A percentile compares a stretch with the other conserved stretches of the same genome.
Conservation (phyloP, 495 filamentous ascomycete genomes). For the Pseudomonodictys pantanalensis region DNA sequence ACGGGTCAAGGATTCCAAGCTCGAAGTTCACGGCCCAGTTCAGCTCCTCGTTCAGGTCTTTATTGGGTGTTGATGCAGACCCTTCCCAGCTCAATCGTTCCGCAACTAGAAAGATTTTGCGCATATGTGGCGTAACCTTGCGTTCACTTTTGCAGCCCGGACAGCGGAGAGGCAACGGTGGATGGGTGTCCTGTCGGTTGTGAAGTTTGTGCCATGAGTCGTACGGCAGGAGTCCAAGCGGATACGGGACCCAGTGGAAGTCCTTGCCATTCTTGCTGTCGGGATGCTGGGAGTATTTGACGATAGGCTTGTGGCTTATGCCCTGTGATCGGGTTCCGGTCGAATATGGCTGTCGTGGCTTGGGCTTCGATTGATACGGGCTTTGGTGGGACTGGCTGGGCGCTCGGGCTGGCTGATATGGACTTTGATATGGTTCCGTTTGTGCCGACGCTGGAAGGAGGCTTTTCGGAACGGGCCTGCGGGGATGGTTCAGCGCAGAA, state of each 20-base stretch:
- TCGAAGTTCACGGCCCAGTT: constrained; percentile 30
- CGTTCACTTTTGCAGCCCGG: constrained; percentile 4
- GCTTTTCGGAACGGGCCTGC: too few species aligned
- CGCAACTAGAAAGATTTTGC: constrained; percentile 28
- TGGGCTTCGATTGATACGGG: too few species aligned
- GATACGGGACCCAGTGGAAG: constrained; percentile 28
- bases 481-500: too few species aligned
- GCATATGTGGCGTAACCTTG: constrained; percentile 7
- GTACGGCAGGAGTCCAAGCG: constrained; percentile 22
- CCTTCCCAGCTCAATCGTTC: constrained; percentile 24
- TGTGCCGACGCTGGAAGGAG: too few species aligned
- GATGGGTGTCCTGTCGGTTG: neutral
- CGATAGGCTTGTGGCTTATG: neutral
- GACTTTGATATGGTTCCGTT: too few species aligned
- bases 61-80: constrained; percentile 2
- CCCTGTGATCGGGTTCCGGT: neutral
- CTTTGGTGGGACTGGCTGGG: too few species aligned
- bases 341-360: neutral
- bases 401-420: too few species aligned
- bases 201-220: constrained; percentile 27
- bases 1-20: constrained; percentile 24
- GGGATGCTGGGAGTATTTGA: constrained; percentile 12
- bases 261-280: constrained; percentile 21
- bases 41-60: constrained; percentile 22
- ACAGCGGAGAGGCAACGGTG: constrained; percentile 4